A percentile compares a stretch with the other conserved stretches of the same genome.
Conservation (phyloP, 2,329 filamentous ascomycete species). For the Bisporella sp. region DNA sequence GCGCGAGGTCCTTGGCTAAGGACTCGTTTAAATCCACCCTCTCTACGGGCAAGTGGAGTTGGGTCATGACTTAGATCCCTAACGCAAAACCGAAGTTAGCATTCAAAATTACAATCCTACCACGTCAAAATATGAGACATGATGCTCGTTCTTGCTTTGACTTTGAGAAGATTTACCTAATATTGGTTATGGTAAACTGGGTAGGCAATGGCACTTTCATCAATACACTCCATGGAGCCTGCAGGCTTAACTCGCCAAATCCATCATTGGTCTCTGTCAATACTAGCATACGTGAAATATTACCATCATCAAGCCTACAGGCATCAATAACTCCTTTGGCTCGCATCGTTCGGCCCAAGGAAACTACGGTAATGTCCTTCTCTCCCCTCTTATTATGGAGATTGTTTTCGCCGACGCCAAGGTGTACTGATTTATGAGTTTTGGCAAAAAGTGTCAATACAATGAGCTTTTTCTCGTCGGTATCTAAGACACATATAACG, state of each 20-base stretch:
- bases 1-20: slow-evolving; percentile 33
- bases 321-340: slow-evolving; percentile 66
- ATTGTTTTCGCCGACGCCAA: slow-evolving; percentile 8
- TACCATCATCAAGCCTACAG: slow-evolving; percentile 62
- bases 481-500: slow-evolving; percentile 64
- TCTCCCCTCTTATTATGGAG: slow-evolving; percentile 22
- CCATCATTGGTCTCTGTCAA: slow-evolving; percentile 60
- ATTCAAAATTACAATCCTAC: no score
- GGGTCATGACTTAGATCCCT: slow-evolving; percentile 50
- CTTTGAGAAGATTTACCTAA: slow-evolving; percentile 21
- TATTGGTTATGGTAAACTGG: slow-evolving; percentile 51
- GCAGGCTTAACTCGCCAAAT: slow-evolving; percentile 59
- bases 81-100: no score
- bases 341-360: slow-evolving; percentile 27
- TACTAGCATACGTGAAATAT: slow-evolving; percentile 61
- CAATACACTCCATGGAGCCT: slow-evolving; percentile 68
- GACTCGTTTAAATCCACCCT: slow-evolving; percentile 40
- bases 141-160: no score
- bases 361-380: slow-evolving; percentile 22
- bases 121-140: no score
- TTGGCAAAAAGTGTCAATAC: slow-evolving; percentile 55
- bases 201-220: slow-evolving; percentile 58
- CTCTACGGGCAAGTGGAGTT: slow-evolving; percentile 44
- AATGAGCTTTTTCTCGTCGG: slow-evolving; percentile 58
- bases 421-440: slow-evolving; percentile 13